Evolutionary conservation across 2,329 filamentous ascomycete species (phyloP), one percentile per base, ranked within the genome.

Genomic region (Paecilomyces sp.): DNA sequence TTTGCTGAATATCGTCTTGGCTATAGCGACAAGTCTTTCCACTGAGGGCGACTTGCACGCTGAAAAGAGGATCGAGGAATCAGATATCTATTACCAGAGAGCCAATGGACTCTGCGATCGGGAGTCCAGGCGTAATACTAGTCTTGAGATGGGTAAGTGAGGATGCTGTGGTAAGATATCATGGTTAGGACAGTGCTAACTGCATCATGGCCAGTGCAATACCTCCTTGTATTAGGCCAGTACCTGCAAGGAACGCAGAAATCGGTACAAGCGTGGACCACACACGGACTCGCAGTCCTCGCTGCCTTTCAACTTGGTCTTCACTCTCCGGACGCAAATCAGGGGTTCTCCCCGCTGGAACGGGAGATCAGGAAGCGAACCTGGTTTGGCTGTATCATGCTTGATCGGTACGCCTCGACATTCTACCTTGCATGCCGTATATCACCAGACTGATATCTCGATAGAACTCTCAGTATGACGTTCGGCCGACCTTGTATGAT

Each of bases 241-340:
- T 84, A 84, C 59, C 72, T 84, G 0, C 81, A 85, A 63, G 81
- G 82, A 1, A 83, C 81, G 0, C 79, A 82, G 41, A 78, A 77
- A 22, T 83, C 81, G 0, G 72, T 82, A 1, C 77, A 83, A 58
- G 79, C 82, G 1, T 85, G 82, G 81, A 80, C 75, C 0, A 74
- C 80, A 0, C 83, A 85, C 61, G 82, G 83, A 0, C 71, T 84
- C 0, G 77, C 81, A 0, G 76, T 84, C 2, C 80, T 77, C 60
- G 77, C 79, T 0, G 81, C 82, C 0, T 70, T 81, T 28, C 78
- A 82, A 31, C 69, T 85, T 1, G 82, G 83, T 0, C 66, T 85
- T 0, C 82, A 85, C 60, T 82, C 78, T 0, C 67, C 67, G 2
- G 66, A 77, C 22, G 72, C 75, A 0, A 69, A 72, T 0, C 66